These are phyloP conservation scores for Apiospora kogelbergensis DNA, from an alignment of 2,329 filamentous ascomycete genomes.

Conservation along the genomic window DNA sequence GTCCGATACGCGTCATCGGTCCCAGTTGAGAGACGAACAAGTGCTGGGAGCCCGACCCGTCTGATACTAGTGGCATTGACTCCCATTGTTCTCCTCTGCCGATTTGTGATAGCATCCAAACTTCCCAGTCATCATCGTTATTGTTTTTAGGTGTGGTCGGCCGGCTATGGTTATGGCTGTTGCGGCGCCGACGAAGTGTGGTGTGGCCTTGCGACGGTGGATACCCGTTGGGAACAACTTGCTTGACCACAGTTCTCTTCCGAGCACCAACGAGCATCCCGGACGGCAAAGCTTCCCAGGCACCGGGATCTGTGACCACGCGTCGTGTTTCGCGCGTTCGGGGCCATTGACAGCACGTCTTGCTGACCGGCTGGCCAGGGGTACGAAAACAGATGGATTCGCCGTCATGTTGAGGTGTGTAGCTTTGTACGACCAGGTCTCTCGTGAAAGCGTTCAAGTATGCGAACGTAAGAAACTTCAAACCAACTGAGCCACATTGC, in stretches of 20 bases:
- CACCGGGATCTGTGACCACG: slow-evolving; percentile 60
- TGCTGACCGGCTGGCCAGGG: slow-evolving; percentile 36
- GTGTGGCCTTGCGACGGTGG: slow-evolving; percentile 19
- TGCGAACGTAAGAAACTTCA: slow-evolving; percentile 63
- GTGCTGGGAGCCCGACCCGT: slow-evolving; percentile 44
- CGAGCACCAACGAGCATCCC: slow-evolving; percentile 65
- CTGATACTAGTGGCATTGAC: slow-evolving; percentile 42
- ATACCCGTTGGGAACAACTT: slow-evolving; percentile 17
- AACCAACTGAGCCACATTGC: slow-evolving; percentile 53
- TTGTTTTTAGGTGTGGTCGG: slow-evolving; percentile 17
- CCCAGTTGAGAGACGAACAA: slow-evolving; percentile 67
- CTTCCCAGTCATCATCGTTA: slow-evolving; percentile 47
- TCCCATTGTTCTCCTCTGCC: slow-evolving; percentile 46
- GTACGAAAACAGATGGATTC: slow-evolving; percentile 59
- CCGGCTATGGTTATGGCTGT: slow-evolving; percentile 17
- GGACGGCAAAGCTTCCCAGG: slow-evolving; percentile 62
- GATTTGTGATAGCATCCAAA: slow-evolving; percentile 52
- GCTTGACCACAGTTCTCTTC: slow-evolving; percentile 35
- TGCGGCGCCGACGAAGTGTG: slow-evolving; percentile 31
- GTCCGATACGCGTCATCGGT: slow-evolving; percentile 62
- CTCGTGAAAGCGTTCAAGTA: slow-evolving; percentile 61
- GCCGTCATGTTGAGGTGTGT: slow-evolving; percentile 51
- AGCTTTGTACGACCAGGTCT: slow-evolving; percentile 66
- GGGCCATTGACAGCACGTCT: slow-evolving; percentile 50
- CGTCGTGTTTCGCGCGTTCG: slow-evolving; percentile 52